Base-by-base conservation (phyloP, 73 alveolate species). In the Uronychia binucleata region DNA sequence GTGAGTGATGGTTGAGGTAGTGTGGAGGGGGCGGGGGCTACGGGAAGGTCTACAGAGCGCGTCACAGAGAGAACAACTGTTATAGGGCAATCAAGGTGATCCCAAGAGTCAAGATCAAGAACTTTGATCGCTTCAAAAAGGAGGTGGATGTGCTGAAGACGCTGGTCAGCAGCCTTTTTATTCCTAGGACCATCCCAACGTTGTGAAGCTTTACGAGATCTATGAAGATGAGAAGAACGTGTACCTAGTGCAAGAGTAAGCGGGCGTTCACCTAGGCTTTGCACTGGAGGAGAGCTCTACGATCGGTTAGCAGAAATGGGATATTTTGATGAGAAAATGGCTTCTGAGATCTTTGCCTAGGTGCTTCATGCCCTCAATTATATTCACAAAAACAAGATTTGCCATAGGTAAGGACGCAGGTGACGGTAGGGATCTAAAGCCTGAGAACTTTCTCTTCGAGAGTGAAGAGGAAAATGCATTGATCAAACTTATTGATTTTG, bases 251-350 rank as follows among this genome's bases (percentile, higher is more conserved):
- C 92, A 96, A 80, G 98, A 95, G 96, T 91, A 94, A 58, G 30
- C 5, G n/a, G 5, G 25, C 77, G 1, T 78, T 57, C 27, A 31
- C 25, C 57, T 75, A 90, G 95, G 84, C 81, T 93, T 34, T 97
- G 99, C 57, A 89, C 88, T 33, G 99, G 99, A 46, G 99, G 99
- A 35, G 99, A 97, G 87, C 89, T 97, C 31, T 95, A 94, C 74
- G 98, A 97, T 59, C 81, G 92, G 80, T 93, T 97, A 75, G 90
- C 92, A 14, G 92, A 81, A n/a, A 84, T 91, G 77, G 96, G 94
- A 33, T 94, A 89, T 79, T 97, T 94, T 78, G 59, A 98, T 0
- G 99, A 97, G 80, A 86, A 91, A 75, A 90, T 94, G 80, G 99
- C 98, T 25, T 87, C 94, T 34, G 27, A 30, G 26, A 82, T 88